These are phyloP conservation scores for Pinus albicaulis DNA, from an alignment of 75 land plant species.

Conservation along the genomic window DNA sequence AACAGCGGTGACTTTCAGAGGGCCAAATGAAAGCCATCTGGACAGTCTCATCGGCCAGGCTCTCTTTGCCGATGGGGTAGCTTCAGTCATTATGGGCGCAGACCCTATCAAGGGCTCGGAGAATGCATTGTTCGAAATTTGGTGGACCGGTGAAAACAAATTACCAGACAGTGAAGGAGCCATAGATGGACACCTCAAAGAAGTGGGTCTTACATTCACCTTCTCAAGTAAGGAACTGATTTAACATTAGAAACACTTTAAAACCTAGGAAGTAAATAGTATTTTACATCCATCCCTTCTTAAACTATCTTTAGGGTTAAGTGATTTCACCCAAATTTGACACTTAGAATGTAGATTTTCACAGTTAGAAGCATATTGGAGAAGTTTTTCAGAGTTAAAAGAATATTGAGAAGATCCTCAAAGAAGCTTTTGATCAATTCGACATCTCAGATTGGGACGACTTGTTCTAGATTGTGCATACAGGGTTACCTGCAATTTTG, in stretches of 20 bases:
- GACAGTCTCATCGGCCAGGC: slow-evolving; percentile 49
- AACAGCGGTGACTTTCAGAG: slow-evolving; percentile 40
- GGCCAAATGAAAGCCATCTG: slow-evolving; percentile 32
- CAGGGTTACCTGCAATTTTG: slow-evolving; percentile 34
- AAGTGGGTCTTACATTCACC: slow-evolving; percentile 31
- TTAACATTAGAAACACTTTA: no score
- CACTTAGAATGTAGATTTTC: no score
- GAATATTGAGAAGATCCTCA: not conserved
- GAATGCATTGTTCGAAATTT: slow-evolving; percentile 34
- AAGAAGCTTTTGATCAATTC: not conserved
- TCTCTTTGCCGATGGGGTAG: slow-evolving; percentile 51
- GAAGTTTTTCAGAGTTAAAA: not conserved
- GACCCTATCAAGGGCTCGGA: slow-evolving; percentile 34
- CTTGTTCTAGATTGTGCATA: slow-evolving; percentile 31
- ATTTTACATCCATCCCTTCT: no score
- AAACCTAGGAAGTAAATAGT: no score
- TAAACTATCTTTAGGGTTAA: no score
- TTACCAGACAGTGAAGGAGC: slow-evolving; percentile 38
- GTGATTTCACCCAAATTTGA: no score
- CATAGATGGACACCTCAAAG: slow-evolving; percentile 30
- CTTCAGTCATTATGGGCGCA: slow-evolving; percentile 42
- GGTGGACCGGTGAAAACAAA: slow-evolving; percentile 22
- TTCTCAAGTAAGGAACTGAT: not conserved
- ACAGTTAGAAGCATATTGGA: no score
- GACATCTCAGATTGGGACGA: not conserved